Evolutionary conservation across 2,329 filamentous ascomycete genomes (phyloP).

Genomic region (Ophiostoma sp.): DNA sequence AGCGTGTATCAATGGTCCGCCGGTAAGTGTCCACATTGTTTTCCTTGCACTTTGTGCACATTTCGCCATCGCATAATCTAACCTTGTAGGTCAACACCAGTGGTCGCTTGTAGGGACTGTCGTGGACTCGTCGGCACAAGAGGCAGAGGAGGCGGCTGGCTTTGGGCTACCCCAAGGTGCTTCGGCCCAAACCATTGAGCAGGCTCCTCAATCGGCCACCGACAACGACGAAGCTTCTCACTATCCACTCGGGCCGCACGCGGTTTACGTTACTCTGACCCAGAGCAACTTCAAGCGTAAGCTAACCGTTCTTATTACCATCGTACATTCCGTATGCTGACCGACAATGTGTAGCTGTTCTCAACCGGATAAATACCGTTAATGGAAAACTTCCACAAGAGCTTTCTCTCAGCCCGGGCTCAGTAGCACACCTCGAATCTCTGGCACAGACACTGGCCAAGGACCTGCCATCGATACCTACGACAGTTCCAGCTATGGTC

Average conservation of each 20-base stretch:
- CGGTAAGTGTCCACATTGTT: slow-evolving; percentile 32
- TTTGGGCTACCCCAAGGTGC: slow-evolving; percentile 54
- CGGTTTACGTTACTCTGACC: slow-evolving; percentile 24
- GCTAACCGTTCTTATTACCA: neutral
- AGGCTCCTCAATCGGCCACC: slow-evolving; percentile 46
- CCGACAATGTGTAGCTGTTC: slow-evolving; percentile 16
- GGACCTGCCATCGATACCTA: slow-evolving; percentile 18
- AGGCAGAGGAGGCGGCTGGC: slow-evolving; percentile 45
- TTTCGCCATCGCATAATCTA: too few species aligned
- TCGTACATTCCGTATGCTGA: neutral
- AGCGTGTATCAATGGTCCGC: slow-evolving; percentile 83
- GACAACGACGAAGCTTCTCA: slow-evolving; percentile 42
- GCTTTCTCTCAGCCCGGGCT: slow-evolving; percentile 61
- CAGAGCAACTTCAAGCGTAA: slow-evolving; percentile 27
- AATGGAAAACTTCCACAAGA: slow-evolving; percentile 18
- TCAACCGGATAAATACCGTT: slow-evolving; percentile 24
- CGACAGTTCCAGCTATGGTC: slow-evolving; percentile 36
- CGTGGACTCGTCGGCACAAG: slow-evolving; percentile 51
- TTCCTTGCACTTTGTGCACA: neutral
- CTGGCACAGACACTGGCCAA: slow-evolving; percentile 60
- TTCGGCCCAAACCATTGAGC: slow-evolving; percentile 80
- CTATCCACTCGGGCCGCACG: slow-evolving; percentile 55
- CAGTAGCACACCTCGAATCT: slow-evolving; percentile 53
- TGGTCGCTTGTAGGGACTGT: slow-evolving; percentile 94
- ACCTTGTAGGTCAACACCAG: slow-evolving; percentile 49